Percentiles rank a stretch among this genome's conserved stretches.
Evolutionary conservation across 176 grass and related monocot species (phyloP).

Genomic region (Puya raimondii): DNA sequence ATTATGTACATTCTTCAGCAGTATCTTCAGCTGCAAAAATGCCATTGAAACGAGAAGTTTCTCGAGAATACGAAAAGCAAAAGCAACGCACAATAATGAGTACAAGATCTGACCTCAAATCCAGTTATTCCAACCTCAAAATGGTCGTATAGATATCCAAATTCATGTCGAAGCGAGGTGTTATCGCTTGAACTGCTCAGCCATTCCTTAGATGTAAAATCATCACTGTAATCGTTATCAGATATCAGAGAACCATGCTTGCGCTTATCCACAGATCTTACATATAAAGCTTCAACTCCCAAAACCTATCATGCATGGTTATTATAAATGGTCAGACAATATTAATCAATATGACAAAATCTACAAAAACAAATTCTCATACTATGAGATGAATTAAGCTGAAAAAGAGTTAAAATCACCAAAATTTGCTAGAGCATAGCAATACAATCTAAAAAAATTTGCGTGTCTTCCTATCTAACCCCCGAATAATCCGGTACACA

Average conservation of each 20-base stretch:
- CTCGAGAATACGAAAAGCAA: constrained; percentile 23
- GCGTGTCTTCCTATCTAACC: too few relatives aligned
- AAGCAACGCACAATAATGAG: constrained; percentile 15
- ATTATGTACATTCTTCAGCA: constrained; percentile 30
- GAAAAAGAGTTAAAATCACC: too few relatives aligned
- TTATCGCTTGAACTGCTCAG: constrained; percentile 17
- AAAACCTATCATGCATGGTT: constrained; percentile 52
- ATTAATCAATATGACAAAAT: too few relatives aligned
- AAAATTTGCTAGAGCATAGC: too few relatives aligned
- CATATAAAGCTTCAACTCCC: constrained; percentile 37
- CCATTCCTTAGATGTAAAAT: constrained; percentile 16
- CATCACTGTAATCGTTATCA: constrained; percentile 24
- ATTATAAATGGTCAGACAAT: not conserved
- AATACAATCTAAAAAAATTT: too few relatives aligned
- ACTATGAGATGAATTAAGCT: too few relatives aligned
- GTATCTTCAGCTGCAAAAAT: constrained; percentile 51
- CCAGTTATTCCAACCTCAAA: constrained; percentile 64
- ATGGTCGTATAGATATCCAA: constrained; percentile 64
- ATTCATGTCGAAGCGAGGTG: constrained; percentile 30
- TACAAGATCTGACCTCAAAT: constrained; percentile 50
- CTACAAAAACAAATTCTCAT: too few relatives aligned
- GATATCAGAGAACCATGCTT: constrained; percentile 29
- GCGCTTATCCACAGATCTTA: constrained; percentile 37
- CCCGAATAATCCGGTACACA: too few relatives aligned
- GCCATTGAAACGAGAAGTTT: constrained; percentile 13